Evolutionary conservation across 306 rosid species (phyloP).

Genomic region (Quercus variabilis): DNA sequence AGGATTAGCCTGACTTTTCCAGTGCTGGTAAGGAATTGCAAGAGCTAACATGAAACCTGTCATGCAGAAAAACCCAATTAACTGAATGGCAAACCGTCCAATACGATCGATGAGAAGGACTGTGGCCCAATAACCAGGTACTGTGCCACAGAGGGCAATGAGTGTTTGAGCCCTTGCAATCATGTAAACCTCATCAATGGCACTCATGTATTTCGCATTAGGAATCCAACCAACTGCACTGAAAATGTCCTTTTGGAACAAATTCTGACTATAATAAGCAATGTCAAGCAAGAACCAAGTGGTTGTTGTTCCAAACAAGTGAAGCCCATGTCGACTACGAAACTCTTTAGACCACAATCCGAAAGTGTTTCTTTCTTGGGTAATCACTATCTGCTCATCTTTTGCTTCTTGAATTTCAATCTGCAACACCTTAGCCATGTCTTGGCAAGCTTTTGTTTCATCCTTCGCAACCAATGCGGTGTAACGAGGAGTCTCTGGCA

Average conservation of each 20-base stretch:
- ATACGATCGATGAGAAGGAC: constrained; percentile 51
- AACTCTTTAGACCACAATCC: constrained; percentile 51
- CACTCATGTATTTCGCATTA: constrained; percentile 47
- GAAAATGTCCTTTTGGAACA: constrained; percentile 62
- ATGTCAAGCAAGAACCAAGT: constrained; percentile 71
- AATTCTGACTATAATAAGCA: constrained; percentile 51
- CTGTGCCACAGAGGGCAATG: constrained; percentile 57
- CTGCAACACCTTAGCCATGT: constrained; percentile 60
- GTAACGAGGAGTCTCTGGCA: constrained; percentile 70
- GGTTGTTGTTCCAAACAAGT: constrained; percentile 55
- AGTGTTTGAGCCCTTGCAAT: constrained; percentile 58
- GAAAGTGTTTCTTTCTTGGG: constrained; percentile 22
- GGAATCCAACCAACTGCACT: constrained; percentile 57
- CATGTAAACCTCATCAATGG: constrained; percentile 53
- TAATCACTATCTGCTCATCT: background rate
- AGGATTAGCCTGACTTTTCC: constrained; percentile 5
- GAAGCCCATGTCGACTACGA: constrained; percentile 41
- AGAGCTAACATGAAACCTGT: constrained; percentile 45
- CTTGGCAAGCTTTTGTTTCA: constrained; percentile 35
- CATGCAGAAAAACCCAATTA: constrained; percentile 59
- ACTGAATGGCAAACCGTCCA: constrained; percentile 54
- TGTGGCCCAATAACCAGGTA: constrained; percentile 75
- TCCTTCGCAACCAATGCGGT: constrained; percentile 65
- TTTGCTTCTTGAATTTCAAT: constrained; percentile 1
- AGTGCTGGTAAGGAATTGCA: constrained; percentile 42